phyloP scores from a whole-genome alignment of 2,329 filamentous ascomycete genomes.

The Aspergillus arachidicola region DNA sequence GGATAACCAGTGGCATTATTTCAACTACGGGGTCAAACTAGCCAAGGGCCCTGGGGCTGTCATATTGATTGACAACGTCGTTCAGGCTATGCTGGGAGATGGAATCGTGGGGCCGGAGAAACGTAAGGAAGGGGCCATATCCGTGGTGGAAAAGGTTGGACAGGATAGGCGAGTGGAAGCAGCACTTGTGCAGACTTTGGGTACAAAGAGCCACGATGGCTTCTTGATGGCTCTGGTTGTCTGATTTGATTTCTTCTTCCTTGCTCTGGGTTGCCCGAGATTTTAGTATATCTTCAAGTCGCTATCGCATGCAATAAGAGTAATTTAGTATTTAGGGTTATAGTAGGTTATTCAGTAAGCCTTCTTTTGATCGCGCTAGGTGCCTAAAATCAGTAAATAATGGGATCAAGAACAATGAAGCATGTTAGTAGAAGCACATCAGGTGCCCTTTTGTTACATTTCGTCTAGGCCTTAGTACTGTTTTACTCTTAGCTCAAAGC shows the following conservation, averaged over 20 bases:
- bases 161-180: not conserved
- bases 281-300: not conserved
- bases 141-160: not conserved
- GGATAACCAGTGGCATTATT: not conserved
- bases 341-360: too few species aligned
- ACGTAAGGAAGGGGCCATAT: not conserved
- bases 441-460: not conserved
- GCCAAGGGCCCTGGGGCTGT: not conserved
- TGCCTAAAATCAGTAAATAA: too few species aligned
- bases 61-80: not conserved
- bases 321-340: not conserved
- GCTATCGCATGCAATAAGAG: not conserved
- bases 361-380: not conserved
- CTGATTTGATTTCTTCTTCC: not conserved
- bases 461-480: not conserved
- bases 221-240: not conserved
- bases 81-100: not conserved
- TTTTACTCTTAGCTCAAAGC: not conserved
- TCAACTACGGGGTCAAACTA: not conserved
- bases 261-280: not conserved
- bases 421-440: not conserved
- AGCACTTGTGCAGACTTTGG: not conserved
- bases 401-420: too few species aligned
- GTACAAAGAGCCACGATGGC: not conserved
- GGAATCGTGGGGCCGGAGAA: not conserved